These are phyloP conservation scores for Celoporthe dispersa DNA, from an alignment of 2,329 filamentous ascomycete species.

Conservation along the genomic window DNA sequence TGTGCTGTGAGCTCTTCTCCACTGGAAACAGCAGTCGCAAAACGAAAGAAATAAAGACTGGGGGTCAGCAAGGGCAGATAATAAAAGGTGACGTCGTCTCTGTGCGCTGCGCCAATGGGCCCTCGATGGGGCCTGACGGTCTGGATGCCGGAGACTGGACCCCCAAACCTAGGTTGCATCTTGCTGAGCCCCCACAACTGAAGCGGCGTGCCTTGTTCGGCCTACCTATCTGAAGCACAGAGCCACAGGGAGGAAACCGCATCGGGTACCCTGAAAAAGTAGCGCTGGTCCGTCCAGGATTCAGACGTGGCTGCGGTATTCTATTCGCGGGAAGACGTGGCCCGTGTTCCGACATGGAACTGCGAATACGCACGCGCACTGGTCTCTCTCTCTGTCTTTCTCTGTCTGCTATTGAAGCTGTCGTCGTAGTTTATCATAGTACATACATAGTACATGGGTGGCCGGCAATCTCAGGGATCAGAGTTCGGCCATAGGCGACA, in stretches of 20 bases:
- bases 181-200: slow-evolving; percentile 16
- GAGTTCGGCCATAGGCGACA: slow-evolving; percentile 22
- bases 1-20: not conserved
- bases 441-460: slow-evolving; percentile 8
- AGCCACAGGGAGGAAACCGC: not conserved
- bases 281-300: not conserved
- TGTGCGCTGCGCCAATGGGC: not conserved
- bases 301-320: slow-evolving; percentile 11
- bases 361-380: slow-evolving; percentile 14
- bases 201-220: slow-evolving; percentile 4
- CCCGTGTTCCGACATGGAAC: slow-evolving; percentile 21
- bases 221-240: slow-evolving; percentile 4
- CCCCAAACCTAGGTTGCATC: slow-evolving; percentile 19
- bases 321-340: slow-evolving; percentile 25
- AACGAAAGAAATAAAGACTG: not conserved
- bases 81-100: slow-evolving; percentile 15
- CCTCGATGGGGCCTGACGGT: slow-evolving; percentile 14
- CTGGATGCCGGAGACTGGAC: slow-evolving; percentile 9
- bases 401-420: not conserved
- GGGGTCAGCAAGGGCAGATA: not conserved
- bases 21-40: not conserved
- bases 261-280: slow-evolving; percentile 2
- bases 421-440: not conserved
- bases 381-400: slow-evolving; percentile 9
- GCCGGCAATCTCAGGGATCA: slow-evolving; percentile 20